Conservation (phyloP, 129 eudicot species). For the Cynara cardunculus region DNA sequence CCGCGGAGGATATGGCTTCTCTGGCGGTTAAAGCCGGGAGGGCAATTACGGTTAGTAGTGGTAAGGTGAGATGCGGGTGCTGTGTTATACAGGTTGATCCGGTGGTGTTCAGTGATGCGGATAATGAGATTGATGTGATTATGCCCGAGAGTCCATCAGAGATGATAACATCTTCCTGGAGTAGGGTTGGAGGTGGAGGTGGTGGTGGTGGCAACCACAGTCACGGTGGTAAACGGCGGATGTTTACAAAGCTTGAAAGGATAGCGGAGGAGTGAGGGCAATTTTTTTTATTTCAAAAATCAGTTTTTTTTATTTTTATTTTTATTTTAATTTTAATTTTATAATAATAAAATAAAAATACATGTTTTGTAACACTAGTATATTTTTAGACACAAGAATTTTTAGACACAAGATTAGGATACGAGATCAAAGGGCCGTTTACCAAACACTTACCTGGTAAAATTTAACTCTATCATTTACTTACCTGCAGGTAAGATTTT, state of each 20-base stretch:
- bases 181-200: slow-evolving; percentile 3
- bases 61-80: slow-evolving; percentile 31
- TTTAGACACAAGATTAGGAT: too few species aligned
- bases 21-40: slow-evolving; percentile 52
- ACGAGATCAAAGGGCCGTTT: too few species aligned
- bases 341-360: too few species aligned
- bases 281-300: neutral
- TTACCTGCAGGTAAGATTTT: too few species aligned
- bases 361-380: neutral
- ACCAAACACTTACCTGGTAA: too few species aligned
- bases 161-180: slow-evolving; percentile 5
- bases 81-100: slow-evolving; percentile 30
- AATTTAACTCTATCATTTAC: too few species aligned
- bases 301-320: too few species aligned
- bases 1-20: slow-evolving; percentile 51
- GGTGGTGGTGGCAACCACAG: neutral
- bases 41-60: slow-evolving; percentile 19
- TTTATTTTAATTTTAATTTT: too few species aligned
- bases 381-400: too few species aligned
- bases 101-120: slow-evolving; percentile 10
- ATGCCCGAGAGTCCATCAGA: too few species aligned
- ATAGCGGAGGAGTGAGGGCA: slow-evolving; percentile 16
- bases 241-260: slow-evolving; percentile 26
- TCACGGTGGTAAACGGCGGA: slow-evolving; percentile 14
- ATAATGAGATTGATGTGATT: too few species aligned